These are phyloP conservation scores for Carex cristatella DNA, from an alignment of 176 grass and related monocot species.

Conservation along the genomic window DNA sequence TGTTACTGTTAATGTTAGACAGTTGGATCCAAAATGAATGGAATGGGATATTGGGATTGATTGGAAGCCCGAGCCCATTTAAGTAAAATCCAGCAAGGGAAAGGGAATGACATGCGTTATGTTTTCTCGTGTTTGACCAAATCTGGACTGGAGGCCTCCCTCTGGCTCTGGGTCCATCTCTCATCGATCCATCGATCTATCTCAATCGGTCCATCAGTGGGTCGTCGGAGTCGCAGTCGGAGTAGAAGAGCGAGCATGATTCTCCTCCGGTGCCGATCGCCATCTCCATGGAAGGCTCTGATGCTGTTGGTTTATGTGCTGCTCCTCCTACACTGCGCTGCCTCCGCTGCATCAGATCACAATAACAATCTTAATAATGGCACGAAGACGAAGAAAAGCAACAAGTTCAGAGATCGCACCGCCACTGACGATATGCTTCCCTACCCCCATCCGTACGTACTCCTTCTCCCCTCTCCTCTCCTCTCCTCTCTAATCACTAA, in stretches of 20 bases:
- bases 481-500: not conserved
- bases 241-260: not conserved
- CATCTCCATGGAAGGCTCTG: not conserved
- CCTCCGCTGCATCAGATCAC: not conserved
- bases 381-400: slow-evolving; percentile 23
- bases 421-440: slow-evolving; percentile 74
- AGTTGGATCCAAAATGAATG: no score
- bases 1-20: no score
- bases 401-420: slow-evolving; percentile 96
- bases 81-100: no score
- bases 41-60: no score
- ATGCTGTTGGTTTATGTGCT: not conserved
- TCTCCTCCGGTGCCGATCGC: not conserved
- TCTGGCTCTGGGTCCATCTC: not conserved
- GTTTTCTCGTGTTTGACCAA: no score
- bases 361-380: no score
- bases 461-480: not conserved
- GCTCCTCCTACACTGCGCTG: slow-evolving; percentile 22
- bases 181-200: not conserved
- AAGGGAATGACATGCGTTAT: no score
- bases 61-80: no score
- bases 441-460: slow-evolving; percentile 70
- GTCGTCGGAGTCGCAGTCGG: not conserved
- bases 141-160: no score
- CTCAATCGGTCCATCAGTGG: not conserved